phyloP scores from a whole-genome alignment of 2,329 filamentous ascomycete species.

The Hypoxylon sp. region DNA sequence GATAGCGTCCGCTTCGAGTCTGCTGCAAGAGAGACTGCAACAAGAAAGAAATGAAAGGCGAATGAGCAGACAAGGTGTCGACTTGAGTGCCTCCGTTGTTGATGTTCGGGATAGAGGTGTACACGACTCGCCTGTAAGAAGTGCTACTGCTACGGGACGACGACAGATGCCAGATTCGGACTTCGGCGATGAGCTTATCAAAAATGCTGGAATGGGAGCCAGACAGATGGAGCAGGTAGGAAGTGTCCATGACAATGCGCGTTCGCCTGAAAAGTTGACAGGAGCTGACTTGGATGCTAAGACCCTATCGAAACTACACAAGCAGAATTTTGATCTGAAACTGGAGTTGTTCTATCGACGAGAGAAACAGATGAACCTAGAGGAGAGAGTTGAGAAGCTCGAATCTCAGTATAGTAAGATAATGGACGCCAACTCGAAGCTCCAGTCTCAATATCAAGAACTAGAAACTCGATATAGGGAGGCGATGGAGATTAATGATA shows the following conservation, averaged over 20 bases:
- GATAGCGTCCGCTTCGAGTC: conserved; percentile 62
- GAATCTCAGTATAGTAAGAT: conserved; percentile 68
- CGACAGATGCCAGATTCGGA: conserved; percentile 64
- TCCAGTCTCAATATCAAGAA: conserved; percentile 64
- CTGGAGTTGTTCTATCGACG: conserved; percentile 79
- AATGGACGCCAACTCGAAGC: conserved; percentile 58
- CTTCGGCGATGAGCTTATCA: conserved; percentile 58
- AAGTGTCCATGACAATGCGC: conserved; percentile 25
- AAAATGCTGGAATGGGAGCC: conserved; percentile 71
- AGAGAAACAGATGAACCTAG: conserved; percentile 73
- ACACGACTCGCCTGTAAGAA: conserved; percentile 59
- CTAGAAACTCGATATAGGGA: conserved; percentile 56
- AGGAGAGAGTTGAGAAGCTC: conserved; percentile 70
- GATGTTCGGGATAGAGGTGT: conserved; percentile 56
- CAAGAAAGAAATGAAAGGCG: conserved; percentile 65
- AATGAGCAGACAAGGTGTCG: conserved; percentile 57
- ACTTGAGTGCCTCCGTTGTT: conserved; percentile 56
- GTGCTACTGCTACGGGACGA: conserved; percentile 54
- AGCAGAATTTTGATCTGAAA: conserved; percentile 84
- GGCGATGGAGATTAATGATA: conserved; percentile 70
- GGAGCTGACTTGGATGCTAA: conserved; percentile 52
- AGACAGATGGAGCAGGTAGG: conserved; percentile 78
- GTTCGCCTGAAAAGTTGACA: conserved; percentile 13
- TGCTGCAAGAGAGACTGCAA: conserved; percentile 70
- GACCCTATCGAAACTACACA: conserved; percentile 77